These are phyloP conservation scores for Bisporella sp. DNA, from an alignment of 2,329 filamentous ascomycete genomes.

Conservation along the genomic window DNA sequence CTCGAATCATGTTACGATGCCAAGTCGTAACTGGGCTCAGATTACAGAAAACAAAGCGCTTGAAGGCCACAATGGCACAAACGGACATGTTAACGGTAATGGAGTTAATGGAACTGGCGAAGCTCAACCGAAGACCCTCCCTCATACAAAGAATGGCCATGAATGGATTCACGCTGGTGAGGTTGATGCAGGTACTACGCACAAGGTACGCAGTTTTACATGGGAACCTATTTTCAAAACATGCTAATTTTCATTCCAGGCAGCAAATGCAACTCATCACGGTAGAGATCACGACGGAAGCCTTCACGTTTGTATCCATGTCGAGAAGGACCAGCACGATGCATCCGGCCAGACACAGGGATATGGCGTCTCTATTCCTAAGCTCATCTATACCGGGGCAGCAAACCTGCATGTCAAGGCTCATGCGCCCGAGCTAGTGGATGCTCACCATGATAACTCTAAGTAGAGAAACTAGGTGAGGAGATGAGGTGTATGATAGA, in stretches of 20 bases:
- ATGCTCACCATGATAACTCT: too few relatives aligned
- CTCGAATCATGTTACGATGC: conserved; percentile 81
- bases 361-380: conserved; percentile 82
- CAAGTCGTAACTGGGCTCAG: conserved; percentile 88
- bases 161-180: conserved; percentile 70
- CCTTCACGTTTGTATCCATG: conserved; percentile 77
- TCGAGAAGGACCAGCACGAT: conserved; percentile 83
- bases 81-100: conserved; percentile 5
- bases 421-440: too few relatives aligned
- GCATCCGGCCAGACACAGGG: conserved; percentile 70
- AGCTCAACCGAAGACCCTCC: conserved; percentile 11
- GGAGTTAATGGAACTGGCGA: background rate
- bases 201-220: conserved; percentile 37
- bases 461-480: too few relatives aligned
- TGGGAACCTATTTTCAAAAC: background rate
- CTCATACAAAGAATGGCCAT: conserved; percentile 57
- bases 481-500: too few relatives aligned
- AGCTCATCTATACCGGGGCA: conserved; percentile 16
- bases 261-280: conserved; percentile 49
- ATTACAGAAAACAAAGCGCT: conserved; percentile 67
- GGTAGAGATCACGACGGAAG: conserved; percentile 50
- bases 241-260: conserved; percentile 39
- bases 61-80: conserved; percentile 3
- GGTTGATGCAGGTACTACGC: conserved; percentile 66
- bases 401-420: conserved; percentile 5